Base-by-base conservation (phyloP, 495 filamentous ascomycete genomes). In the Aspergillus steynii region DNA sequence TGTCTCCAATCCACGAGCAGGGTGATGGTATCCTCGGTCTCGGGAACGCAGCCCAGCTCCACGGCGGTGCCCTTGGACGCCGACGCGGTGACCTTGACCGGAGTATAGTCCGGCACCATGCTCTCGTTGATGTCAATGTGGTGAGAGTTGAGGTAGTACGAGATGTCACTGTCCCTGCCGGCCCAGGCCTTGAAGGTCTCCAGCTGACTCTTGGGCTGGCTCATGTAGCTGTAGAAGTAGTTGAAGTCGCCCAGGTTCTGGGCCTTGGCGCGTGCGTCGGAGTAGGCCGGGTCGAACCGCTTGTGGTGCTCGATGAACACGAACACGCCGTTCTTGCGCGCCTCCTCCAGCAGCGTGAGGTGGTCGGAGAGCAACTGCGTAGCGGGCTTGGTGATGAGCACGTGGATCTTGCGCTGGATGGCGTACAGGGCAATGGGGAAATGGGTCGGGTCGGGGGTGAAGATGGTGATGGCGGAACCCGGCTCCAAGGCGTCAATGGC, bases 181-280 rank as follows among this genome's bases (percentile, higher is more conserved):
- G 93, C 93, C 93, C 93, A 97, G 0, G 93, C 90, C 74, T 92
- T 95, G 87, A 97, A 97, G 0, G 93, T 97, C 78, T 96, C 91
- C 5, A 97, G 82, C 76, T 97, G 93, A 25, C 75, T 87, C 71
- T 97, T 97, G 27, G 93, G 93, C 81, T 97, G 93, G 54, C 85
- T 89, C 93, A 97, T 97, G 80, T 97, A 97, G 63, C 85, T 89
- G 80, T 96, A 97, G 76, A 96, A 97, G 81, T 97, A 97, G 77
- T 96, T 96, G 84, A 96, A 96, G 73, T 96, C 90, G 53, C 93
- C 93, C 5, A 97, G 76, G 29, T 74, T 82, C 67, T 81, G 75
- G 0, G 93, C 91, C 61, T 88, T 86, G 68, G 86, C 86, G 50
- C 76, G 74, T 1, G 93, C 93, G 69, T 97, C 93, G 5, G 89